Base-by-base conservation (phyloP, 306 rosid genomes). In the Bauhinia variegata region DNA sequence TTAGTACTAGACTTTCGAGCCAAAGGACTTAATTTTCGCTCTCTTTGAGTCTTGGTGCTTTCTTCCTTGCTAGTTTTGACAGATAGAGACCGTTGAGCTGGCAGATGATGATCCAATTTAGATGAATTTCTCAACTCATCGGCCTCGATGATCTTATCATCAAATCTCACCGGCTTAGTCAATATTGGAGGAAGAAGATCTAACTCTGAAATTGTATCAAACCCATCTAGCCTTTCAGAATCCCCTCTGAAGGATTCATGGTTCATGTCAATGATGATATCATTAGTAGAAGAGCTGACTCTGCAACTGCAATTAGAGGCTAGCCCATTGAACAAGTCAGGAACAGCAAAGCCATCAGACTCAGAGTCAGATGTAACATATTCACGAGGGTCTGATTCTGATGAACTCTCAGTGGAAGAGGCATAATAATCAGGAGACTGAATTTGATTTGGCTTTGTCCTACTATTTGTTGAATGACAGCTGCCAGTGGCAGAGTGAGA, bases 181-280 rank as follows among this genome's bases (percentile, higher is more conserved):
- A 77, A 57, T 55, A 84, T 80, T 33, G 84, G 90, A 76, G 88
- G 78, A 64, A 88, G 86, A 34, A 88, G 86, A 34, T 79, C 89
- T 4, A 73, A 13, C 78, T 80, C 82, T 68, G 89, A 78, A 54
- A 87, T 51, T 54, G 82, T 64, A 62, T 83, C 84, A 71, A 75
- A 69, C 41, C 78, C 76, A 60, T 73, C 84, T 33, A 57, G 44
- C 66, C 67, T 82, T 62, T 78, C 77, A 30, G 76, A 15, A 66
- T 80, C 80, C 51, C 75, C 82, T 8, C 54, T 68, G 44, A 83
- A 66, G 30, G 74, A 55, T 50, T 78, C 84, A 38, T 60, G 60
- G 65, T 85, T 85, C 86, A 87, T 72, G 83, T 87, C 95, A 37
- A 83, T 85, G 85, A 87, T 81, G 53, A 84, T 81, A 57, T 89